phyloP scores from a whole-genome alignment of 2,329 filamentous ascomycete species.

The Talaromyces sp. region DNA sequence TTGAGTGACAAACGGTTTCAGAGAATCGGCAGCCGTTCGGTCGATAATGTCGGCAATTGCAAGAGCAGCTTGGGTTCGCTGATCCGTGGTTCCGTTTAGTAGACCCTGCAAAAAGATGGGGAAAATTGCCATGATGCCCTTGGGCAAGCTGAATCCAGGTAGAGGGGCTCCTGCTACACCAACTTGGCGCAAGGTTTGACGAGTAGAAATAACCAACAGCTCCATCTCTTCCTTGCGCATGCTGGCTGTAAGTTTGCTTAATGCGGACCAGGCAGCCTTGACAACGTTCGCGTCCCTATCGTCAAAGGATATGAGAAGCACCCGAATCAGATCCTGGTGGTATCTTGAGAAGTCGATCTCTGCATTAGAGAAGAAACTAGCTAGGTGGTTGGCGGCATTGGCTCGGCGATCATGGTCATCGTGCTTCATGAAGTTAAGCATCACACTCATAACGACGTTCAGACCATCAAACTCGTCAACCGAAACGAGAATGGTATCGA shows the following conservation, averaged over 20 bases:
- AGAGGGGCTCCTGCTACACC: conserved; percentile 80
- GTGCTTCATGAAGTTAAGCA: conserved; percentile 81
- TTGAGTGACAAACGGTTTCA: conserved; percentile 94
- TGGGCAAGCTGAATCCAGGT: conserved; percentile 81
- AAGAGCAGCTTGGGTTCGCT: conserved; percentile 83
- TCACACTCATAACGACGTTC: conserved; percentile 91
- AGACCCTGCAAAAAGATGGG: conserved; percentile 97
- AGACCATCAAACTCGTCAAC: conserved; percentile 95
- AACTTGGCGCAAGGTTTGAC: conserved; percentile 79
- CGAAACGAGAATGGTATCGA: conserved; percentile 83
- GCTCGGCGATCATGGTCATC: conserved; percentile 83
- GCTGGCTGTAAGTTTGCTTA: conserved; percentile 80
- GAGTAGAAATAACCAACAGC: conserved; percentile 75
- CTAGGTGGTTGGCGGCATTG: conserved; percentile 70
- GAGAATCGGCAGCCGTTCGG: conserved; percentile 75
- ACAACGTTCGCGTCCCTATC: conserved; percentile 78
- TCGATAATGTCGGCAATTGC: conserved; percentile 96
- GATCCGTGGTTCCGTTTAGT: conserved; percentile 91
- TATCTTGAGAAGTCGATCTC: conserved; percentile 90
- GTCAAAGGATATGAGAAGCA: conserved; percentile 85
- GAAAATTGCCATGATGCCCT: conserved; percentile 92
- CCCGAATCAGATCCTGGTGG: conserved; percentile 89
- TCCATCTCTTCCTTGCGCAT: conserved; percentile 99
- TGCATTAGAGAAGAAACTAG: conserved; percentile 75
- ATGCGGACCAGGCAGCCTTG: conserved; percentile 80